Evolutionary conservation across 345 rosid species (phyloP).

Genomic region (Ricinus communis): DNA sequence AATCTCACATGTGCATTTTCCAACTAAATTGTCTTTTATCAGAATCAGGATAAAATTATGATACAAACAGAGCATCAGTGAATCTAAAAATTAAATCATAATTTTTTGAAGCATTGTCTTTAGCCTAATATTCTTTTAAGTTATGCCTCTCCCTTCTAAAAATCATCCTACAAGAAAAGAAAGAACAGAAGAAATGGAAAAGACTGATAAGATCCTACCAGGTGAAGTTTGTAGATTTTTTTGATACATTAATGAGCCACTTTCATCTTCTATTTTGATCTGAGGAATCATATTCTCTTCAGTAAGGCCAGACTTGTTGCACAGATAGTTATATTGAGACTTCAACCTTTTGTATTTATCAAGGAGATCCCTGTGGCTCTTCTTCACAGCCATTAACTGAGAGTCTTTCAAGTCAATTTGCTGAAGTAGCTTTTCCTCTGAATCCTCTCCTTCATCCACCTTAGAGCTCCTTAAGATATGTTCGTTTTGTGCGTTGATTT

Average conservation of each 20-base stretch:
- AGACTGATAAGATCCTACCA: slow-evolving; percentile 35
- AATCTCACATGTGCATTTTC: too few relatives aligned
- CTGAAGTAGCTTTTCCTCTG: slow-evolving; percentile 38
- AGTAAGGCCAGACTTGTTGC: slow-evolving; percentile 46
- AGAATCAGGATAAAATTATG: too few relatives aligned
- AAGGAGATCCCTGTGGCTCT: slow-evolving; percentile 35
- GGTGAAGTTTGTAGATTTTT: slow-evolving; percentile 33
- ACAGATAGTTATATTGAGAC: slow-evolving; percentile 65
- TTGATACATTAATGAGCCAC: slow-evolving; percentile 31
- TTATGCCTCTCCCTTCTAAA: slow-evolving; percentile 1
- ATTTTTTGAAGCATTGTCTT: neutral
- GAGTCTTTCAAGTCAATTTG: slow-evolving; percentile 41
- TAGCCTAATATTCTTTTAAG: neutral
- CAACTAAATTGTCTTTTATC: too few relatives aligned
- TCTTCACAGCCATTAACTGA: slow-evolving; percentile 47
- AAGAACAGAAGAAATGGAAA: neutral
- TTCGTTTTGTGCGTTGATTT: slow-evolving; percentile 37
- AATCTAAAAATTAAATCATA: too few relatives aligned
- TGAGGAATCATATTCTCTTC: slow-evolving; percentile 38
- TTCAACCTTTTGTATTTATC: slow-evolving; percentile 57
- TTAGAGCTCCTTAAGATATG: slow-evolving; percentile 29
- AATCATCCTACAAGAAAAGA: too few relatives aligned
- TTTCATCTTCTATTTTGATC: slow-evolving; percentile 38
- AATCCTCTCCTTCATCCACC: slow-evolving; percentile 30
- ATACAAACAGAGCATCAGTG: too few relatives aligned